phyloP scores from a whole-genome alignment of 768 basidiomycete species.

The Sarcomyxa edulis region DNA sequence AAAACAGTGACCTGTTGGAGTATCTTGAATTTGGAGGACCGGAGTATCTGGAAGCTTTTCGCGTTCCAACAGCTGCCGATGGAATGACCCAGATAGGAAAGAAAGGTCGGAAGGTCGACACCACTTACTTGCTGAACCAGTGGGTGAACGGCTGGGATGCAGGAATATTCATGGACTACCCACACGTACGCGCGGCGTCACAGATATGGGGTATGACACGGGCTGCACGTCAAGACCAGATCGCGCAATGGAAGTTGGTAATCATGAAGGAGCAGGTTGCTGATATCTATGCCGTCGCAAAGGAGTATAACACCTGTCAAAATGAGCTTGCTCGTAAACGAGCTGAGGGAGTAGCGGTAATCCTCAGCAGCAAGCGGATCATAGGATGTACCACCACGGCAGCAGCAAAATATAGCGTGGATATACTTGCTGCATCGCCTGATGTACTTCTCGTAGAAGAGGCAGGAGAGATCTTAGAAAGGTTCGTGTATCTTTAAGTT shows the following conservation, averaged over 20 bases:
- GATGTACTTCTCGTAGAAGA: slow-evolving; percentile 63
- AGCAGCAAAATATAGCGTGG: slow-evolving; percentile 53
- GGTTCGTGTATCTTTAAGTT: too few relatives aligned
- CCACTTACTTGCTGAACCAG: slow-evolving; percentile 36
- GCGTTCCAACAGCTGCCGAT: slow-evolving; percentile 30
- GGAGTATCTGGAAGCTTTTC: slow-evolving; percentile 41
- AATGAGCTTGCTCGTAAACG: slow-evolving; percentile 30
- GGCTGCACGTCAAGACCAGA: slow-evolving; percentile 17
- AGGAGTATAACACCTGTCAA: slow-evolving; percentile 35
- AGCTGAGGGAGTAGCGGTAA: slow-evolving; percentile 21
- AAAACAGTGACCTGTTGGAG: slow-evolving; percentile 27
- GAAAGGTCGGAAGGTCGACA: slow-evolving; percentile 26
- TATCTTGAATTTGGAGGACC: slow-evolving; percentile 49
- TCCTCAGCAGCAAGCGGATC: slow-evolving; percentile 44
- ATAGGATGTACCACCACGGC: slow-evolving; percentile 69
- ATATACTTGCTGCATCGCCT: slow-evolving; percentile 41
- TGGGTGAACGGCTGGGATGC: slow-evolving; percentile 44
- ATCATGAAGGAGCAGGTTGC: slow-evolving; percentile 29
- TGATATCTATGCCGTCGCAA: slow-evolving; percentile 25
- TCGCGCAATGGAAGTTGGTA: slow-evolving; percentile 27
- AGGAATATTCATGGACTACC: slow-evolving; percentile 29
- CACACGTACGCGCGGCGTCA: slow-evolving; percentile 17
- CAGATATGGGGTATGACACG: slow-evolving; percentile 32
- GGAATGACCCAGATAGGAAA: slow-evolving; percentile 42
- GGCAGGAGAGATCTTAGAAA: slow-evolving; percentile 71